phyloP scores from a whole-genome alignment of 345 rosid species.

The Sonneratia alba region DNA sequence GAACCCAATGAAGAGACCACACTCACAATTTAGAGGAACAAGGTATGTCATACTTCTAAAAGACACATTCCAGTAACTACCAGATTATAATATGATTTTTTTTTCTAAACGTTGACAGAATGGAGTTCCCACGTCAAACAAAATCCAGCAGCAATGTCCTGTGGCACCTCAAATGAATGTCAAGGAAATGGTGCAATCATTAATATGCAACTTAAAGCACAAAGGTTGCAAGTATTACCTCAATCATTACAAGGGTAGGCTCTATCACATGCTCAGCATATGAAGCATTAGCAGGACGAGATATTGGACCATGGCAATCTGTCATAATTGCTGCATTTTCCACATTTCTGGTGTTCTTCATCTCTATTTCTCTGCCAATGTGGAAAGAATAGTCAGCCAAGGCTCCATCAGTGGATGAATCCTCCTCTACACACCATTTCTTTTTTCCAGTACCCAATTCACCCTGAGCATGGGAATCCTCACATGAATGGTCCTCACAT shows the following conservation, averaged over 20 bases:
- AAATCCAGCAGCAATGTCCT: no score
- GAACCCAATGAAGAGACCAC: neutral
- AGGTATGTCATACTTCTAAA: no score
- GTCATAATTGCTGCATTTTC: slow-evolving; percentile 24
- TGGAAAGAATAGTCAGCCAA: slow-evolving; percentile 30
- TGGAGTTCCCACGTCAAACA: no score
- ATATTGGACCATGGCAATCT: slow-evolving; percentile 36
- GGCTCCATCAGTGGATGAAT: slow-evolving; percentile 32
- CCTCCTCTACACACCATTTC: slow-evolving; percentile 51
- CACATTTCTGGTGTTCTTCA: slow-evolving; percentile 27
- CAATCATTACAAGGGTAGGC: slow-evolving; percentile 93
- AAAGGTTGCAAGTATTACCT: slow-evolving; percentile 38
- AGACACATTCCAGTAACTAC: no score
- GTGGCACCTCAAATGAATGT: no score
- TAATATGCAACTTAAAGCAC: neutral
- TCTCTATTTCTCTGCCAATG: slow-evolving; percentile 37
- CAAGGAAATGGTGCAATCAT: no score
- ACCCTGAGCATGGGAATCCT: slow-evolving; percentile 28
- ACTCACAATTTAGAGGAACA: neutral
- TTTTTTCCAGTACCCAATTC: slow-evolving; percentile 46
- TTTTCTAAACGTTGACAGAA: no score
- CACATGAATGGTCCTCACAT: slow-evolving; percentile 36
- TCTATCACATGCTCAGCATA: slow-evolving; percentile 75
- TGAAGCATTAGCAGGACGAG: slow-evolving; percentile 53
- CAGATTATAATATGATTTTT: no score